A percentile compares a stretch with the other conserved stretches of the same genome.
These are phyloP conservation scores for Fusarium haematococcum DNA, from an alignment of 2,329 filamentous ascomycete genomes.

Conservation along the genomic window DNA sequence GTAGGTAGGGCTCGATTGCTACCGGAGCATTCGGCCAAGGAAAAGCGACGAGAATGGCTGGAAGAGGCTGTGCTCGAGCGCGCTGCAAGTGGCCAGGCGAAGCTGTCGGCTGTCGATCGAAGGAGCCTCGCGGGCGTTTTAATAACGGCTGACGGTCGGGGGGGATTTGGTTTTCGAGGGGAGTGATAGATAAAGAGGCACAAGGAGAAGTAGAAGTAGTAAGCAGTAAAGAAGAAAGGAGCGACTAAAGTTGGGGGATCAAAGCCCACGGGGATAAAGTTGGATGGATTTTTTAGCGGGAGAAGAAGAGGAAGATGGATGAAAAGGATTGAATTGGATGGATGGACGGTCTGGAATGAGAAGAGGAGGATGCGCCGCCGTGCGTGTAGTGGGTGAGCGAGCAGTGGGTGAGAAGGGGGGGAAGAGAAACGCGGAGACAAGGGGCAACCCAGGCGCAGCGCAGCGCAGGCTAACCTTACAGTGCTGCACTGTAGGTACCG, in stretches of 20 bases:
- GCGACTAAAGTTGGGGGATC: slow-evolving; percentile 31
- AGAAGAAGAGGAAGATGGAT: slow-evolving; percentile 32
- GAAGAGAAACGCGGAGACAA: slow-evolving; percentile 39
- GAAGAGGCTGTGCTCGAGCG: slow-evolving; percentile 31
- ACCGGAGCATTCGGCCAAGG: slow-evolving; percentile 45
- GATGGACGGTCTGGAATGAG: slow-evolving; percentile 33
- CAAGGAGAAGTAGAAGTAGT: slow-evolving; percentile 14
- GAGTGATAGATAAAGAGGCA: slow-evolving; percentile 13
- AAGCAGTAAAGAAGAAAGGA: slow-evolving; percentile 37
- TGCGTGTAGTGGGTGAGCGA: neutral
- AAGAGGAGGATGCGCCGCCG: slow-evolving; percentile 24
- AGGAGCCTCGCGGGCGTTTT: slow-evolving; percentile 22
- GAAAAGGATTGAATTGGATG: slow-evolving; percentile 35
- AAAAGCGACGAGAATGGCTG: slow-evolving; percentile 11
- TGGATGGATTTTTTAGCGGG: slow-evolving; percentile 32
- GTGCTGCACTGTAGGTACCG: slow-evolving; percentile 6
- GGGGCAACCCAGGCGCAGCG: slow-evolving; percentile 25
- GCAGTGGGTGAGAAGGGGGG: slow-evolving; percentile 35
- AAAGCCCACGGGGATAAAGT: slow-evolving; percentile 31
- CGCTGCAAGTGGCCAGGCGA: slow-evolving; percentile 23
- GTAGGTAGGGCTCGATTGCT: slow-evolving; percentile 40
- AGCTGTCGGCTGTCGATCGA: slow-evolving; percentile 29
- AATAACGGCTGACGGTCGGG: slow-evolving; percentile 10
- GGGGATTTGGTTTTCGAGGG: slow-evolving; percentile 7
- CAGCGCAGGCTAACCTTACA: neutral